phyloP scores from a whole-genome alignment of 2,329 filamentous ascomycete species.

The Claviceps paspali region DNA sequence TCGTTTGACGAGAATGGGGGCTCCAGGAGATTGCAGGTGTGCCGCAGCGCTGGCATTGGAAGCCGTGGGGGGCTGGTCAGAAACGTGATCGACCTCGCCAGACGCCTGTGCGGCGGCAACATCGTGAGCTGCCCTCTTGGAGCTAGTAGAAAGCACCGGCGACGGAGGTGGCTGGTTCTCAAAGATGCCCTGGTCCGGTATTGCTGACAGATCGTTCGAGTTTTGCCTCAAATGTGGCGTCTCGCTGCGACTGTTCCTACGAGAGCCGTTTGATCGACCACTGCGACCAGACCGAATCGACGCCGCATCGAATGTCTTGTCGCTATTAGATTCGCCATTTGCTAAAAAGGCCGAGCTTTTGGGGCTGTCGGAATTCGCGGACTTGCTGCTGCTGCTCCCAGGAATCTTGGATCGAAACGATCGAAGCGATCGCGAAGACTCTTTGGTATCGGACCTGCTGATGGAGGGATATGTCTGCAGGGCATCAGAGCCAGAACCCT shows the following conservation, averaged over 20 bases:
- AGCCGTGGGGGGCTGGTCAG: constrained; percentile 70
- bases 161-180: constrained; percentile 60
- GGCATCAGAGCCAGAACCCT: constrained; percentile 31
- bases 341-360: constrained; percentile 55
- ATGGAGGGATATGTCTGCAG: constrained; percentile 85
- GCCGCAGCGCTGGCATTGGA: constrained; percentile 36
- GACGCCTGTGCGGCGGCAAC: constrained; percentile 67
- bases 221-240: constrained; percentile 24
- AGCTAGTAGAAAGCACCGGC: constrained; percentile 57
- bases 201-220: constrained; percentile 24
- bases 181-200: constrained; percentile 29
- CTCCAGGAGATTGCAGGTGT: constrained; percentile 55
- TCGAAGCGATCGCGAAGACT: constrained; percentile 75
- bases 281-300: constrained; percentile 61
- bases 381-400: constrained; percentile 35
- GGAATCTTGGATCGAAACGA: constrained; percentile 83
- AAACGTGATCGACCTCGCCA: constrained; percentile 89
- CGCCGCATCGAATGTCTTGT: constrained; percentile 52
- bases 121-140: constrained; percentile 59
- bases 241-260: constrained; percentile 29
- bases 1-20: constrained; percentile 79
- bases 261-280: constrained; percentile 33
- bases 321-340: constrained; percentile 38
- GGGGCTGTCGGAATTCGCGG: constrained; percentile 58
- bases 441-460: constrained; percentile 81